Base-by-base conservation (phyloP, 345 rosid genomes). In the Lepidium aucheri region DNA sequence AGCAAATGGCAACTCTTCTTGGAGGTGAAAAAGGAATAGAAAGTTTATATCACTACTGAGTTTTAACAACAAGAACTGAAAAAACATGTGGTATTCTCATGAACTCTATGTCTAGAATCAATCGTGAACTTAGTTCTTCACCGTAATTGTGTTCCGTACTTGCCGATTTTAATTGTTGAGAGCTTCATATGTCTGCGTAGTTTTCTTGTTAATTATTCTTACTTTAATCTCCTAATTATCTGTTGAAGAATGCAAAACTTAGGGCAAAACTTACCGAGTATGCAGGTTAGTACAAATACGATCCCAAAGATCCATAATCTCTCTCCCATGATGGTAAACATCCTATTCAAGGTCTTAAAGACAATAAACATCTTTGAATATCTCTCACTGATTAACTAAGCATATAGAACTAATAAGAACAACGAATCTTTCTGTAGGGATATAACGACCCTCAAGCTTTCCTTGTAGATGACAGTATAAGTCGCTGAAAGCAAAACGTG, bases 1-100 rank as follows among this genome's bases (percentile, higher is more conserved):
- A 68, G 78, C 81, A 34, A 90, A 81, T 73, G 83, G 82, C 7
- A 65, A 65, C 57, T 52, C 67, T 36, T 65, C 61, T 32, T 72
- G 60, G 22, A 63, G 24, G 13, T 30, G 30, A 20, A 42, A 49
- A 49, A 10, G 45, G 53, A 41, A 26, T 2, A 69, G 13, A 44
- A 45, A 9, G 8, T n/a, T 26, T 28, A 41, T 34, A 9, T 18
- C 18, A 24, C 51, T 63, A 45, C 10, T 10, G 41, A 53, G 17
- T 46, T 28, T 46, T 46, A 53, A 53, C 49, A 7, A 4, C 63
- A 39, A 49, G 43, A 59, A 44, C 45, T 18, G 16, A 40, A 7
- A 26, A 70, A 22, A 42, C 36, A 42, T 58, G 30, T 38, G 33
- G 41, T 39, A 49, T 39, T 12, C 26, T 41, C 20, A 24, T 44